Conservation (phyloP, 2,329 filamentous ascomycete genomes). For the Ophiobolus disseminans region DNA sequence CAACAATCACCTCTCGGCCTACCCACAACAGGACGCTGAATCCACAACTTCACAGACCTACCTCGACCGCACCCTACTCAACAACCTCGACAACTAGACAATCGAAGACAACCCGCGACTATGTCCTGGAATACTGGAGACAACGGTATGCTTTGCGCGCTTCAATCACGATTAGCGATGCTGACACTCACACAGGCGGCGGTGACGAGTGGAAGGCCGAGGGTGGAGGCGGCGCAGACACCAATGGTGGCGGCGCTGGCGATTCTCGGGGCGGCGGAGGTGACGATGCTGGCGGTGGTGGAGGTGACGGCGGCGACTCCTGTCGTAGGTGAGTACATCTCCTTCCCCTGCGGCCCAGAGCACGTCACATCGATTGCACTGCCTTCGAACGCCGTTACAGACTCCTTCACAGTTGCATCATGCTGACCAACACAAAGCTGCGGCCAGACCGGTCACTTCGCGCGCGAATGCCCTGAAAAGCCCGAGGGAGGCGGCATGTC, state of each 20-base stretch:
- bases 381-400: too few species aligned
- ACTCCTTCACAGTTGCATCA: too few species aligned
- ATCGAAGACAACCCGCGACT: constrained; percentile 3
- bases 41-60: neutral
- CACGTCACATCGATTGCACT: too few species aligned
- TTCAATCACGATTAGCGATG: constrained; percentile 7
- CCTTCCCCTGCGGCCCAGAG: neutral
- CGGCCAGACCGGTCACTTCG: constrained; percentile 53
- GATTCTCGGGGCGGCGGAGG: constrained; percentile 29
- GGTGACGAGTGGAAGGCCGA: constrained; percentile 20
- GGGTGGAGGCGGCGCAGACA: constrained; percentile 9
- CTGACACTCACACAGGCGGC: constrained; percentile 21
- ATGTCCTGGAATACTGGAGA: constrained; percentile 33
- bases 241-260: constrained; percentile 15
- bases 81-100: neutral
- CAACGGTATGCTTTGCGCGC: constrained; percentile 14
- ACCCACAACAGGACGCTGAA: constrained; percentile 1
- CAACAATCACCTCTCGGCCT: neutral
- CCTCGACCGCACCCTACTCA: neutral
- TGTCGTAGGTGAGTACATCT: constrained; percentile 52
- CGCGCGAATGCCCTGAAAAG: constrained; percentile 58
- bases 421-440: constrained; percentile 44
- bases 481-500: constrained; percentile 43
- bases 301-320: constrained; percentile 37
- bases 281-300: constrained; percentile 17